Conservation (phyloP, 352 stramenopile species). For the Pythium guiyangense region DNA sequence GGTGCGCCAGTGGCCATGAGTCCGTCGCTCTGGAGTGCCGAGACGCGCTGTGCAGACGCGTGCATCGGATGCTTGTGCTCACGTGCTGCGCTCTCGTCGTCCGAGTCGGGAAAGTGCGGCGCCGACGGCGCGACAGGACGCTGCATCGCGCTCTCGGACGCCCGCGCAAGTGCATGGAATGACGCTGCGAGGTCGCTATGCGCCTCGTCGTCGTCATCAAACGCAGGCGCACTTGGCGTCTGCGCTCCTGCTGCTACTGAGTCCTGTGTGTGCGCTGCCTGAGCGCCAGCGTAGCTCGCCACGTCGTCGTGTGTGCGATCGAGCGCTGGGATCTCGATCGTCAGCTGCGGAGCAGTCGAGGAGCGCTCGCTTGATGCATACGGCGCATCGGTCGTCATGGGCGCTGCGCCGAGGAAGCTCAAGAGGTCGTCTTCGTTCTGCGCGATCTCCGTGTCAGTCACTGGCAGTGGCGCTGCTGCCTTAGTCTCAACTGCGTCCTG, state of each 20-base stretch:
- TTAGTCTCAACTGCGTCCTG: constrained; percentile 5
- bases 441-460: constrained; percentile 37
- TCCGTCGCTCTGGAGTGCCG: background rate
- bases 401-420: constrained; percentile 26
- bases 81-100: constrained; percentile 21
- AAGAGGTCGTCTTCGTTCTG: constrained; percentile 60
- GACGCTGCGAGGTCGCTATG: background rate
- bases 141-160: background rate
- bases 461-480: constrained; percentile 4
- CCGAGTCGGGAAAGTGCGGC: constrained; percentile 36
- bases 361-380: background rate
- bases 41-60: background rate
- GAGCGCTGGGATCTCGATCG: background rate
- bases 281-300: no score
- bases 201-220: constrained; percentile 9
- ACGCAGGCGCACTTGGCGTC: constrained; percentile 9
- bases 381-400: background rate
- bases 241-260: background rate
- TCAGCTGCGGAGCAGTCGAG: background rate
- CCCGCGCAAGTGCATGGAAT: constrained; percentile 1
- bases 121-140: constrained; percentile 26
- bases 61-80: background rate
- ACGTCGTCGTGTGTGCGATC: background rate
- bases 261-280: no score
- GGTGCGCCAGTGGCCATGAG: constrained; percentile 9